Percentiles rank a stretch among this genome's conserved stretches.
These are phyloP conservation scores for Diplodia scrobiculata DNA, from an alignment of 2,329 filamentous ascomycete genomes.

Conservation along the genomic window DNA sequence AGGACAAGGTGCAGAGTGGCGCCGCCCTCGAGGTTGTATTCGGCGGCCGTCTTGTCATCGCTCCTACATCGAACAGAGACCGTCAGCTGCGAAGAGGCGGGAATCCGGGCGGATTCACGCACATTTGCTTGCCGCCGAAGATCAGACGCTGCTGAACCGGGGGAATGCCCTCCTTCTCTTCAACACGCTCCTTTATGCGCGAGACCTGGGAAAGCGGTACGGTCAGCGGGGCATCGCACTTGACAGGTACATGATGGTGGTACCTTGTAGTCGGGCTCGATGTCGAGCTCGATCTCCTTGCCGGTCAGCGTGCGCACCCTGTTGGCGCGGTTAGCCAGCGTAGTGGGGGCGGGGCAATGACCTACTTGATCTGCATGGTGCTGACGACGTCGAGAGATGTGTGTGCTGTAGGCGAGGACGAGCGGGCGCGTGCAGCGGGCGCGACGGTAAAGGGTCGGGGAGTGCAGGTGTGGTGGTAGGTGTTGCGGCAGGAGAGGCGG, in stretches of 20 bases:
- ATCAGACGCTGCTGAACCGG: conserved; percentile 96
- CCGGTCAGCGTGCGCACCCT: conserved; percentile 97
- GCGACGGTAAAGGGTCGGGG: background rate
- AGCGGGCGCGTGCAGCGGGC: background rate
- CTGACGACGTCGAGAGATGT: background rate
- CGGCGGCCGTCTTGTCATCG: conserved; percentile 89
- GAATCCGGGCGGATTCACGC: conserved; percentile 31
- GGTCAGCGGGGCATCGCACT: background rate
- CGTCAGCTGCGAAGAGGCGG: conserved; percentile 22
- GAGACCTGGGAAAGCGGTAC: conserved; percentile 63
- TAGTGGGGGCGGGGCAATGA: conserved; percentile 23
- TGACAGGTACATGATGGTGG: background rate
- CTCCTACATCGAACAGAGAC: conserved; percentile 60
- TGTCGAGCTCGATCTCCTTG: conserved; percentile 98
- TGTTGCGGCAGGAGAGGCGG: conserved; percentile 7
- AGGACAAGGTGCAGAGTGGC: conserved; percentile 94
- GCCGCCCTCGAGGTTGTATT: conserved; percentile 88
- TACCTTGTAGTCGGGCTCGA: conserved; percentile 92
- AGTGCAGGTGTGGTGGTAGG: background rate
- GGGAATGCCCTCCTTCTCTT: conserved; percentile 98
- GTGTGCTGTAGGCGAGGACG: background rate
- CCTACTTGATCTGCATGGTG: conserved; percentile 41
- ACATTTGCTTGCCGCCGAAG: conserved; percentile 98
- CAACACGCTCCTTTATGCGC: conserved; percentile 97
- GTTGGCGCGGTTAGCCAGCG: conserved; percentile 25